phyloP scores from a whole-genome alignment of 1,284 basidiomycete genomes.

The Dichomitus squalens region DNA sequence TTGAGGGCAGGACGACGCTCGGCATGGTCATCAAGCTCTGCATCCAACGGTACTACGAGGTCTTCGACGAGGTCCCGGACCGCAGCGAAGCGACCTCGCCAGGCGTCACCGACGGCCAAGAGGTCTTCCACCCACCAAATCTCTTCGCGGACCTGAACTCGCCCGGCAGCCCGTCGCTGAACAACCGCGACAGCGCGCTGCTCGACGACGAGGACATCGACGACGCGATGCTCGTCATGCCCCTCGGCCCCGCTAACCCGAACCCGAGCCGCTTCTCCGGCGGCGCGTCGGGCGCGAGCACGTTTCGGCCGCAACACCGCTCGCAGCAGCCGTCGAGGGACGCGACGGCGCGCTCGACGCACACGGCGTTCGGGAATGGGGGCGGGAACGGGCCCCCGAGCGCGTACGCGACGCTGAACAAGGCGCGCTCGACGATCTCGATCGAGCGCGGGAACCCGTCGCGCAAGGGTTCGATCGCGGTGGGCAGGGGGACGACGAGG shows the following conservation, averaged over 20 bases:
- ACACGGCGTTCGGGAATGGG: conserved; percentile 30
- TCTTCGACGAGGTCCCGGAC: conserved; percentile 79
- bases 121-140: conserved; percentile 23
- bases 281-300: conserved; percentile 20
- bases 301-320: conserved; percentile 24
- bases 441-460: conserved; percentile 49
- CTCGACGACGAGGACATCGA: conserved; percentile 72
- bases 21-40: conserved; percentile 75
- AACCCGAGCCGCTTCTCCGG: conserved; percentile 20
- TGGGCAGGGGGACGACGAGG: conserved; percentile 59
- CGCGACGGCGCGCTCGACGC: conserved; percentile 24
- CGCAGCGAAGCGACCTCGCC: conserved; percentile 56
- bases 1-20: conserved; percentile 60
- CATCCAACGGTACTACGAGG: conserved; percentile 81
- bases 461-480: conserved; percentile 59
- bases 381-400: conserved; percentile 27
- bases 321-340: conserved; percentile 7
- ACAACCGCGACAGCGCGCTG: conserved; percentile 37
- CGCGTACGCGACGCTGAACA: conserved; percentile 30
- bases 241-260: conserved; percentile 51
- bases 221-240: conserved; percentile 76
- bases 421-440: conserved; percentile 60
- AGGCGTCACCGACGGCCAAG: conserved; percentile 33
- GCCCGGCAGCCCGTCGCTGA: conserved; percentile 28
- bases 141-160: conserved; percentile 25